phyloP scores from a whole-genome alignment of 345 rosid genomes.

The Acer campestre region DNA sequence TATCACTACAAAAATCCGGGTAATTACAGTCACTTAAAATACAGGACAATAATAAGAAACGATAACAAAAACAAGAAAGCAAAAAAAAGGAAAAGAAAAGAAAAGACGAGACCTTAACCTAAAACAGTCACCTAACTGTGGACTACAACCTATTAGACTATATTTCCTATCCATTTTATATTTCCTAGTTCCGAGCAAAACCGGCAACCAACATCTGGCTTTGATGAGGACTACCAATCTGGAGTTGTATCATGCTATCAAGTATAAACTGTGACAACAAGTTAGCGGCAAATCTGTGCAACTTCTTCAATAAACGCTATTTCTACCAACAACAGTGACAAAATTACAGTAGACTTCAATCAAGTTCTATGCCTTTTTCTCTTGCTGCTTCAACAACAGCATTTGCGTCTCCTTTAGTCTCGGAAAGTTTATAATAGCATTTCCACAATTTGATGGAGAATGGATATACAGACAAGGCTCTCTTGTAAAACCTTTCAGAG shows the following conservation, averaged over 20 bases:
- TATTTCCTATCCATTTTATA: constrained; percentile 21
- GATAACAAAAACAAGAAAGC: neutral
- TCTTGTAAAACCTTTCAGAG: constrained; percentile 57
- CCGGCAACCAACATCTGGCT: constrained; percentile 11
- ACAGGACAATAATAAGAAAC: neutral
- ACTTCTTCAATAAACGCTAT: neutral
- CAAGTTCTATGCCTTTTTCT: constrained; percentile 58
- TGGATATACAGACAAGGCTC: constrained; percentile 70
- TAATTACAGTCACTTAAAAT: constrained; percentile 17
- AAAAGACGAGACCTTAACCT: neutral
- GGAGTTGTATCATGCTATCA: neutral
- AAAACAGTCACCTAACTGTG: constrained; percentile 3
- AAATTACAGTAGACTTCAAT: constrained; percentile 18
- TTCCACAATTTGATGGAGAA: constrained; percentile 71
- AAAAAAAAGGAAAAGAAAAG: neutral
- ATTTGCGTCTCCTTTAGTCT: constrained; percentile 37
- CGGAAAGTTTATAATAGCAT: constrained; percentile 32
- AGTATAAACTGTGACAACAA: neutral
- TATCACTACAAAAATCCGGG: constrained; percentile 7
- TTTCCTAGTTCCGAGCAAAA: constrained; percentile 24
- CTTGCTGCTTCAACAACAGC: constrained; percentile 54
- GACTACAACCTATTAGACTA: constrained; percentile 18
- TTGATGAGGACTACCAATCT: neutral
- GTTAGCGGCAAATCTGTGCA: constrained; percentile 18
- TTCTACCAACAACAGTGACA: constrained; percentile 18